Conservation (phyloP, 108 stramenopile species). For the Cylindrotheca closterium region DNA sequence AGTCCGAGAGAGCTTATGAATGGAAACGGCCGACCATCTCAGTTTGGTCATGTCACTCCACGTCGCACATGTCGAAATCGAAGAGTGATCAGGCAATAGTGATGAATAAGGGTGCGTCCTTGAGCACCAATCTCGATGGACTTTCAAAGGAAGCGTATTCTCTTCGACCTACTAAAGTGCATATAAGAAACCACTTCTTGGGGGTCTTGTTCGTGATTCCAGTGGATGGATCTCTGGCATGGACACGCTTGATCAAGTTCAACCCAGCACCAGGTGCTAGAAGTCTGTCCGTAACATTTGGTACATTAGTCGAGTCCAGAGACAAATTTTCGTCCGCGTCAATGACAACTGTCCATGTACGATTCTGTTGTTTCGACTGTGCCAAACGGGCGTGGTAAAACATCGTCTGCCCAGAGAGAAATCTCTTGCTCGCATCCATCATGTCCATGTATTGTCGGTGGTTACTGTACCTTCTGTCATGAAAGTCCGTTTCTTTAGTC, state of each 20-base stretch:
- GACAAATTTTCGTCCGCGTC: slow-evolving; percentile 64
- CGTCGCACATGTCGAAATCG: background rate
- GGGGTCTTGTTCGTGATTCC: slow-evolving; percentile 1
- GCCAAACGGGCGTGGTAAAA: slow-evolving; percentile 21
- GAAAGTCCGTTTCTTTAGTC: background rate
- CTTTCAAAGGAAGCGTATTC: background rate
- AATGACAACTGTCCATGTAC: slow-evolving; percentile 43
- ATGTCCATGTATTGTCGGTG: background rate
- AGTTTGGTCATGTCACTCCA: background rate
- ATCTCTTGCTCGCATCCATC: background rate
- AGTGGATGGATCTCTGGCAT: background rate
- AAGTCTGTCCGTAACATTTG: background rate
- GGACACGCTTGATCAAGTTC: background rate
- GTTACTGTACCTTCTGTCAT: background rate
- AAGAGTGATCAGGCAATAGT: background rate
- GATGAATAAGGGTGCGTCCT: background rate
- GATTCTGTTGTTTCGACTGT: background rate
- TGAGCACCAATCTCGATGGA: background rate
- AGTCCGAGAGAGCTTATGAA: background rate
- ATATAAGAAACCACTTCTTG: background rate
- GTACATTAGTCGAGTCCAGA: slow-evolving; percentile 17
- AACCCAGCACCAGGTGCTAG: background rate
- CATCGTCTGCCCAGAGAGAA: slow-evolving; percentile 20
- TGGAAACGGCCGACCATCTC: background rate
- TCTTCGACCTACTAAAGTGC: background rate